A percentile compares a stretch with the other conserved stretches of the same genome.
Evolutionary conservation across 140 eudicot species (phyloP).

Genomic region (Senecio squalidus): DNA sequence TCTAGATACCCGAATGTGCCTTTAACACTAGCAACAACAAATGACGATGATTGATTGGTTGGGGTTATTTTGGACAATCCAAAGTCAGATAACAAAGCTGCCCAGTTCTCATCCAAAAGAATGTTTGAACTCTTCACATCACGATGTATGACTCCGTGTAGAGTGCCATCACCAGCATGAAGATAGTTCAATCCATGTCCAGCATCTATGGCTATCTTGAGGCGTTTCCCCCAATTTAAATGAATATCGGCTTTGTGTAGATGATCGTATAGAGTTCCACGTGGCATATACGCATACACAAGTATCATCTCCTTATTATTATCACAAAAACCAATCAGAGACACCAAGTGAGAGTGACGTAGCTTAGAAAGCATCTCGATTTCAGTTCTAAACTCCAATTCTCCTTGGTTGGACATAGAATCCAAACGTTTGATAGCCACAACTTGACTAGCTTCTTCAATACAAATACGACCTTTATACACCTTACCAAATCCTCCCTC

Average conservation of each 20-base stretch:
- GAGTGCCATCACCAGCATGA: slow-evolving; percentile 8
- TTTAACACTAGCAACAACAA: slow-evolving; percentile 5
- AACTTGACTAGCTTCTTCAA: neutral
- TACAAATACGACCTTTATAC: neutral
- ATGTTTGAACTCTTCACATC: slow-evolving; percentile 21
- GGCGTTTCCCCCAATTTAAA: neutral
- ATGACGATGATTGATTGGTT: neutral
- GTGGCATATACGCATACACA: neutral
- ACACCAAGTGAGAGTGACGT: slow-evolving; percentile 1
- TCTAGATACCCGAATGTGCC: slow-evolving; percentile 16
- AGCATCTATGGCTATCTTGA: slow-evolving; percentile 1
- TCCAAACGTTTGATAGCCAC: neutral
- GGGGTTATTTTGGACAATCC: slow-evolving; percentile 17
- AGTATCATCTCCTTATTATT: neutral
- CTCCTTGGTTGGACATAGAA: neutral
- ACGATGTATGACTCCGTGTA: slow-evolving; percentile 19
- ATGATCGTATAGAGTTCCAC: neutral
- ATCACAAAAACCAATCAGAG: slow-evolving; percentile 1
- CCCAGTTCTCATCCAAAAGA: slow-evolving; percentile 20
- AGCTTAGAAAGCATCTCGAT: slow-evolving; percentile 1
- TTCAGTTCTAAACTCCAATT: neutral
- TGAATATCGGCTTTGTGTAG: neutral
- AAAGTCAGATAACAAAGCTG: slow-evolving; percentile 22
- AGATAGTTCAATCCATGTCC: neutral
- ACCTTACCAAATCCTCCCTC: neutral